phyloP scores from a whole-genome alignment of 2,329 filamentous ascomycete genomes.

The Dothidotthia symphoricarpi region DNA sequence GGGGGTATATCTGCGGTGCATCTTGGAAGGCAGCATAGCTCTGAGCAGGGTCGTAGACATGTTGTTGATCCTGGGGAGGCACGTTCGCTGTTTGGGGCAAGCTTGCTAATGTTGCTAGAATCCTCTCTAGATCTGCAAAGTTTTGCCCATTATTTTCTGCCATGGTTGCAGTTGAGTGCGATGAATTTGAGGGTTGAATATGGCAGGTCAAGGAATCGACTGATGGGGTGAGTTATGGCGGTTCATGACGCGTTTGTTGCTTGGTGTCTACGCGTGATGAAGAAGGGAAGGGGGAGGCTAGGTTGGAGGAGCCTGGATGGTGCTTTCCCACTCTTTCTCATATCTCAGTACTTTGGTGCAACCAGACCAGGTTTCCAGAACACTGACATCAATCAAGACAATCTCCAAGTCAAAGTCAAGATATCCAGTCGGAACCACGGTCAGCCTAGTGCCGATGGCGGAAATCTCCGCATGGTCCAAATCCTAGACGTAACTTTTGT shows the following conservation, averaged over 20 bases:
- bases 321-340: too few species aligned
- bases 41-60: slow-evolving; percentile 6
- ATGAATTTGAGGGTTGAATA: neutral
- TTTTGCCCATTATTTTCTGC: slow-evolving; percentile 24
- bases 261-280: slow-evolving; percentile 8
- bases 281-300: slow-evolving; percentile 5
- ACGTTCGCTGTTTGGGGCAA: slow-evolving; percentile 21
- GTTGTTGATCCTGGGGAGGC: slow-evolving; percentile 13
- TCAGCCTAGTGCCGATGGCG: slow-evolving; percentile 13
- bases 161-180: slow-evolving; percentile 22
- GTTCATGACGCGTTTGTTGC: slow-evolving; percentile 11
- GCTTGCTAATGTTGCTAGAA: slow-evolving; percentile 37
- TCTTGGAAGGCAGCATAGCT: slow-evolving; percentile 5
- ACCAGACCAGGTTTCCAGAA: neutral
- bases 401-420: too few species aligned
- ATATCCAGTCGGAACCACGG: slow-evolving; percentile 9
- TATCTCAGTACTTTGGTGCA: too few species aligned
- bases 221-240: neutral
- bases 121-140: slow-evolving; percentile 33
- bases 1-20: slow-evolving; percentile 1
- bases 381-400: too few species aligned
- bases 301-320: neutral
- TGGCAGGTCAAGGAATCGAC: neutral
- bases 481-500: slow-evolving; percentile 35
- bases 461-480: slow-evolving; percentile 31